These are phyloP conservation scores for Stygiomarasmius scandens DNA, from an alignment of 1,284 basidiomycete species.

Conservation along the genomic window DNA sequence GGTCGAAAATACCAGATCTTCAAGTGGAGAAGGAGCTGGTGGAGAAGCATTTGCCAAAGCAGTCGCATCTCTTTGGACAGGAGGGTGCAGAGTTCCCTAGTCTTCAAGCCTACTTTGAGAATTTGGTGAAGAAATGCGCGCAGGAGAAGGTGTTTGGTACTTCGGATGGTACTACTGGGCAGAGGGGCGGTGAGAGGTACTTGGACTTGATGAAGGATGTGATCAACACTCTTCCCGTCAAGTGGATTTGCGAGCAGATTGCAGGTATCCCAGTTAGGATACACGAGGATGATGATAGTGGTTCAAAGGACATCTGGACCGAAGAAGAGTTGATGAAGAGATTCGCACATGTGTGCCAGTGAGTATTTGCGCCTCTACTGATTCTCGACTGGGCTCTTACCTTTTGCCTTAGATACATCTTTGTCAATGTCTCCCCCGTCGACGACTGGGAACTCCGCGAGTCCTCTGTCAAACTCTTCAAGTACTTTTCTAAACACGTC, in stretches of 20 bases:
- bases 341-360: constrained; percentile 61
- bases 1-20: neutral
- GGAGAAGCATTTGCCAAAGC: neutral
- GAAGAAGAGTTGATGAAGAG: constrained; percentile 51
- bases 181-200: constrained; percentile 35
- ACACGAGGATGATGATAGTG: constrained; percentile 57
- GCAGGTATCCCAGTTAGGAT: constrained; percentile 42
- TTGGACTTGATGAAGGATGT: constrained; percentile 78
- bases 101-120: neutral
- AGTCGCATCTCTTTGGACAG: neutral
- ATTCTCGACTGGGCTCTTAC: neutral
- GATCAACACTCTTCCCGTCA: constrained; percentile 65
- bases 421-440: constrained; percentile 55
- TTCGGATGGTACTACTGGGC: constrained; percentile 28
- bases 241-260: constrained; percentile 65
- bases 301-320: constrained; percentile 52
- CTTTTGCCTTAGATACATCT: constrained; percentile 52
- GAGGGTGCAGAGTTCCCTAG: neutral
- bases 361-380: constrained; percentile 23
- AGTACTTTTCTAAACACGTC: constrained; percentile 43
- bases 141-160: constrained; percentile 18
- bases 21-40: neutral
- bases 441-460: constrained; percentile 64
- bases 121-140: neutral
- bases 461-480: constrained; percentile 42